phyloP scores from a whole-genome alignment of 768 basidiomycete genomes.

The Pleurotus djamor region DNA sequence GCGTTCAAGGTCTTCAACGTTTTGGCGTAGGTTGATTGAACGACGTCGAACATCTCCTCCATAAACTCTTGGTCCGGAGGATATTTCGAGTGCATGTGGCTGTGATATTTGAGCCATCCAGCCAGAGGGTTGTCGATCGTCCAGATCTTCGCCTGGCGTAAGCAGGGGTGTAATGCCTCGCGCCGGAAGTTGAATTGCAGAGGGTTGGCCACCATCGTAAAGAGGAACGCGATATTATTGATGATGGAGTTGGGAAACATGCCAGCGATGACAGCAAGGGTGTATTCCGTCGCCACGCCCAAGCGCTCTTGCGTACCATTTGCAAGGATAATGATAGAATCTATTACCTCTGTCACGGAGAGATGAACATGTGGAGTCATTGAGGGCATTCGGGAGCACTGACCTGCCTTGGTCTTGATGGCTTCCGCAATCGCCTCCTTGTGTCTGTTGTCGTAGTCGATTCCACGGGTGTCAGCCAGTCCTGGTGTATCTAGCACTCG shows the following conservation, averaged over 20 bases:
- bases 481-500: constrained; percentile 26
- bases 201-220: constrained; percentile 18
- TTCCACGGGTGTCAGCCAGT: constrained; percentile 23
- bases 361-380: too few species aligned
- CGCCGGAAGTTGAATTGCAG: constrained; percentile 18
- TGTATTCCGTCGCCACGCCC: constrained; percentile 18
- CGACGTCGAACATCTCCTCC: constrained; percentile 1
- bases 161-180: constrained; percentile 9
- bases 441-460: constrained; percentile 19
- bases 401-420: constrained; percentile 13
- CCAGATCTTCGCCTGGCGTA: constrained; percentile 7
- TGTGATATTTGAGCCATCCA: constrained; percentile 7
- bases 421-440: constrained; percentile 19
- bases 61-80: not conserved
- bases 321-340: constrained; percentile 23
- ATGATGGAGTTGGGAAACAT: constrained; percentile 21
- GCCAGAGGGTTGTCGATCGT: constrained; percentile 14
- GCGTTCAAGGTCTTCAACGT: constrained; percentile 10
- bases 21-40: constrained; percentile 8
- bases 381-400: too few species aligned
- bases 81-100: not conserved
- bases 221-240: constrained; percentile 22
- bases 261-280: constrained; percentile 14
- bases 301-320: constrained; percentile 21
- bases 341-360: too few species aligned